A percentile compares a stretch with the other conserved stretches of the same genome.
phyloP scores from a whole-genome alignment of 2,329 filamentous ascomycete species.

The Apiospora aurea region DNA sequence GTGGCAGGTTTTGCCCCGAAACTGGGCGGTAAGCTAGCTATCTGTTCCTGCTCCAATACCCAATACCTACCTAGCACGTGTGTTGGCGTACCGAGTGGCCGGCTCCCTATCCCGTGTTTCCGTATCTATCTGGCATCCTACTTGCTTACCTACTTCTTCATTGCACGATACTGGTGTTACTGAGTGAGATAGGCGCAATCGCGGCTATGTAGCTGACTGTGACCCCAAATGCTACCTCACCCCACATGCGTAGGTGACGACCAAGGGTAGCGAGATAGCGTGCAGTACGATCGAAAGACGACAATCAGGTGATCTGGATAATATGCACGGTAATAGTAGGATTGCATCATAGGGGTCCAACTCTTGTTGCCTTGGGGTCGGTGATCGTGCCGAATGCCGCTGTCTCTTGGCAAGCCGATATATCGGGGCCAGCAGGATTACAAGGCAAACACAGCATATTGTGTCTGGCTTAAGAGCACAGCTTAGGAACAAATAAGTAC shows the following conservation, averaged over 20 bases:
- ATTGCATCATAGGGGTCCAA: conserved; percentile 4
- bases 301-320: background rate
- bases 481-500: background rate
- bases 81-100: too few species aligned
- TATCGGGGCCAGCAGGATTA: background rate
- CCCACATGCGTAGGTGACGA: background rate
- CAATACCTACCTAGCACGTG: too few species aligned
- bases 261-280: background rate
- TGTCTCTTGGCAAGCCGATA: background rate
- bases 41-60: too few species aligned
- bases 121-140: too few species aligned
- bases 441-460: background rate
- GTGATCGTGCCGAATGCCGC: background rate
- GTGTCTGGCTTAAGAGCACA: too few species aligned
- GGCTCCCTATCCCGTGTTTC: too few species aligned
- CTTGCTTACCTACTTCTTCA: too few species aligned
- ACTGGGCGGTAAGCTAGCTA: too few species aligned
- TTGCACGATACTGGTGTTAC: too few species aligned
- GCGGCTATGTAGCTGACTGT: background rate
- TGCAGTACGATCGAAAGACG: background rate
- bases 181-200: background rate
- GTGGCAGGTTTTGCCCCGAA: too few species aligned
- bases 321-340: background rate
- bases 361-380: background rate
- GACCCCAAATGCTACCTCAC: background rate